Evolutionary conservation across 345 rosid species (phyloP).

Genomic region (Eucalyptus marginata): DNA sequence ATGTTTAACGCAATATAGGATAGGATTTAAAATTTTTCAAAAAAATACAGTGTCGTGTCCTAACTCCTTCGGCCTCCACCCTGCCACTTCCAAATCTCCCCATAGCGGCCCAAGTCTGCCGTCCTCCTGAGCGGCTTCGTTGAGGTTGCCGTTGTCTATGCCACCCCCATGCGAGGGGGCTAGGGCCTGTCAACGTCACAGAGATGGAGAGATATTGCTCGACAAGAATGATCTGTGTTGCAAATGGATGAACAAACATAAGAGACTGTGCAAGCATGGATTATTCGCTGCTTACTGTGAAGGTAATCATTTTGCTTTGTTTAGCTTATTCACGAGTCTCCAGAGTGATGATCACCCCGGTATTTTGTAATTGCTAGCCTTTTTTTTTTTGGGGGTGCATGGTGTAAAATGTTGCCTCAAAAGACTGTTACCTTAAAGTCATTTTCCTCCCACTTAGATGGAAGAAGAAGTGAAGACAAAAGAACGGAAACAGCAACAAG

Average conservation of each 20-base stretch:
- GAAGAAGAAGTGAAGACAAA: not conserved
- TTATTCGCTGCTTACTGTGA: not conserved
- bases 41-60: not conserved
- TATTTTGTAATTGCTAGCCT: not conserved
- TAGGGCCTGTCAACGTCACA: not conserved
- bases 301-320: not conserved
- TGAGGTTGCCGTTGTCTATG: not conserved
- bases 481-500: not conserved
- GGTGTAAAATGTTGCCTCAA: not conserved
- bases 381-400: not conserved
- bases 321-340: not conserved
- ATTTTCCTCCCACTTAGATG: not conserved
- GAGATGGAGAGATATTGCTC: not conserved
- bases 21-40: not conserved
- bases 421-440: not conserved
- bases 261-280: not conserved
- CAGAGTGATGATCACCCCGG: not conserved
- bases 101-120: not conserved
- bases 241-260: not conserved
- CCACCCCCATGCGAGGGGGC: not conserved
- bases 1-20: not conserved
- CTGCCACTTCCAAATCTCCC: not conserved
- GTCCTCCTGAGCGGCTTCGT: not conserved
- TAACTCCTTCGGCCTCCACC: not conserved
- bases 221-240: not conserved